These are phyloP conservation scores for Smallanthus sonchifolius DNA, from an alignment of 129 eudicot species.

Conservation along the genomic window DNA sequence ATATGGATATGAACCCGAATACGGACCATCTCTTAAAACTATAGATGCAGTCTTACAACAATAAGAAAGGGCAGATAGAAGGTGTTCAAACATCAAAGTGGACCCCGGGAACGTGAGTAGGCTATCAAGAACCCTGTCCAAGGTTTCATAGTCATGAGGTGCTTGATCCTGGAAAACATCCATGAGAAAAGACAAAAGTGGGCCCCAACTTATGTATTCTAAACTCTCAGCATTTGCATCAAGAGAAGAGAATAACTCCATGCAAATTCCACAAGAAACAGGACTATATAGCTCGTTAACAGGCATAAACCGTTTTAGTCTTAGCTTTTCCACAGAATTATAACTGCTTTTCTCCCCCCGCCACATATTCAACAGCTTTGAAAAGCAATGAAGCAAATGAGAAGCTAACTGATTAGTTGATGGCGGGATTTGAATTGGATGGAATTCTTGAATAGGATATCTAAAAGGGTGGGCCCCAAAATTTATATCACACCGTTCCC, in stretches of 20 bases:
- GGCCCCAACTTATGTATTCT: conserved; percentile 83
- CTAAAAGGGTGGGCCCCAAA: conserved; percentile 86
- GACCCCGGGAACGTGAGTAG: conserved; percentile 65
- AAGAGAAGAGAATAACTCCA: conserved; percentile 58
- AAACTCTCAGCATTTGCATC: conserved; percentile 46
- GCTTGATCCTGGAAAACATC: conserved; percentile 61
- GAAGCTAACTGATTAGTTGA: conserved; percentile 35
- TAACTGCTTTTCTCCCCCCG: conserved; percentile 52
- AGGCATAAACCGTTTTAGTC: conserved; percentile 78
- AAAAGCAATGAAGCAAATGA: conserved; percentile 64
- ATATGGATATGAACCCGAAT: conserved; percentile 87
- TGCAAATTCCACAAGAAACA: conserved; percentile 75
- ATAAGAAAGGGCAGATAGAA: conserved; percentile 67
- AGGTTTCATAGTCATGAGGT: conserved; percentile 78
- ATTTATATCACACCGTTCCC: conserved; percentile 83
- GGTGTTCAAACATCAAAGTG: conserved; percentile 48
- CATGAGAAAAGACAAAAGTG: conserved; percentile 69
- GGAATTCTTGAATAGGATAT: conserved; percentile 68
- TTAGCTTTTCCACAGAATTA: conserved; percentile 55
- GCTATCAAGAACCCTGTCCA: conserved; percentile 81
- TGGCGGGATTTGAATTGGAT: conserved; percentile 81
- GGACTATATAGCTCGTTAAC: conserved; percentile 65
- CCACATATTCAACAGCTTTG: conserved; percentile 67
- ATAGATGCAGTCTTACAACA: conserved; percentile 70
- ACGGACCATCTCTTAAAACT: conserved; percentile 78